Conservation (phyloP, 202 grass and related monocot species). For the Miscanthus sacchariflorus region DNA sequence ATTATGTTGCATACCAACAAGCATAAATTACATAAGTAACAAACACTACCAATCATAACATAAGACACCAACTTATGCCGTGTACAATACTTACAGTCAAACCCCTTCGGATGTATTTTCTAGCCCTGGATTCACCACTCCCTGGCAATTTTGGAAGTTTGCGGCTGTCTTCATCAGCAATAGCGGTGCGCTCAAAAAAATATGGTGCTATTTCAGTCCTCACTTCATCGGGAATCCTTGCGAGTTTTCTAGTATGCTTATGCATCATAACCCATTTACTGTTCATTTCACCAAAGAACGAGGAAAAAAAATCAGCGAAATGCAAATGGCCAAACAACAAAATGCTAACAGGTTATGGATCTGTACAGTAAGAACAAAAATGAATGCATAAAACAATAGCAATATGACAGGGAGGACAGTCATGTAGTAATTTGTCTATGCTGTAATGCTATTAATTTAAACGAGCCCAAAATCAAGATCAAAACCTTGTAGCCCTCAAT, state of each 20-base stretch:
- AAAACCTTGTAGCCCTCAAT: constrained; percentile 81
- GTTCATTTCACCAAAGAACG: constrained; percentile 24
- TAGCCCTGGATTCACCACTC: constrained; percentile 40
- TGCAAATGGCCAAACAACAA: constrained; percentile 7
- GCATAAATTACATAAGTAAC: background rate
- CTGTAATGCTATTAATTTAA: background rate
- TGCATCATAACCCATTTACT: constrained; percentile 99
- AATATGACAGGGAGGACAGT: background rate
- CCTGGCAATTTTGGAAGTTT: constrained; percentile 69
- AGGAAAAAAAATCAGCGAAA: constrained; percentile 15
- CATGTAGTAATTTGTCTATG: background rate
- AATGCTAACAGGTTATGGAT: background rate
- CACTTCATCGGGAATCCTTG: constrained; percentile 89
- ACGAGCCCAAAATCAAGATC: constrained; percentile 2
- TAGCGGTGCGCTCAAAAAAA: constrained; percentile 60
- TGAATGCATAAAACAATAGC: background rate
- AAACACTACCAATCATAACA: background rate
- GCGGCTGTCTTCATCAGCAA: constrained; percentile 71
- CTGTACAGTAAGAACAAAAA: background rate
- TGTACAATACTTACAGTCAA: constrained; percentile 70
- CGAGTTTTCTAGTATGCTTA: constrained; percentile 77
- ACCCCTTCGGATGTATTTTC: constrained; percentile 70
- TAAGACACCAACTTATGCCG: background rate
- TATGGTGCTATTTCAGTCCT: constrained; percentile 78
- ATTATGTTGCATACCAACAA: constrained; percentile 16